These are phyloP conservation scores for Ceratopteris richardii DNA, from an alignment of 75 land plant species.

Conservation along the genomic window DNA sequence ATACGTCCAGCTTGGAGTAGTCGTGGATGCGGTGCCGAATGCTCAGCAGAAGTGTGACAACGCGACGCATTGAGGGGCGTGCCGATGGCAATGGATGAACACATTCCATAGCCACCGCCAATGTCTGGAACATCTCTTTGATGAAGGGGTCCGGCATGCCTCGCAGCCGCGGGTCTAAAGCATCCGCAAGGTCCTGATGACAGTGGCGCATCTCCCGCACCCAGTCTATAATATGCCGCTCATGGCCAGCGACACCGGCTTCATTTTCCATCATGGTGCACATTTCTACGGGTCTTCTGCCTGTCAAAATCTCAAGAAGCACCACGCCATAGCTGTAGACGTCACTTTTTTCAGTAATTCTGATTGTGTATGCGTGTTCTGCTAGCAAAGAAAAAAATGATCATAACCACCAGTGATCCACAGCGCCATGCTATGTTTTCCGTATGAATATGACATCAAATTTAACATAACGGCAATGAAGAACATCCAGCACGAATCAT, in stretches of 20 bases:
- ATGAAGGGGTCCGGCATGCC: constrained; percentile 28
- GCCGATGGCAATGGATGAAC: constrained; percentile 15
- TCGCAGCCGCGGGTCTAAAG: constrained; percentile 18
- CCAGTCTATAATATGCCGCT: constrained; percentile 9
- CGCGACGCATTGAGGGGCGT: constrained; percentile 26
- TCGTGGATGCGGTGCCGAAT: constrained; percentile 4
- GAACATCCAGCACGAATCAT: too few relatives aligned
- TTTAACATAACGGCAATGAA: too few relatives aligned
- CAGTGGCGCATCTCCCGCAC: constrained; percentile 13
- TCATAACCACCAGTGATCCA: too few relatives aligned
- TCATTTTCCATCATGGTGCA: too few relatives aligned
- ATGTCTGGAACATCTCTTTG: constrained; percentile 19
- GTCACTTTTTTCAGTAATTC: constrained; percentile 18
- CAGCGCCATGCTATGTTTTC: too few relatives aligned
- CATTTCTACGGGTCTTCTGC: constrained; percentile 4
- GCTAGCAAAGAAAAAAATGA: too few relatives aligned
- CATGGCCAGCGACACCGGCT: constrained; percentile 4
- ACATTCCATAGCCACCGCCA: constrained; percentile 21
- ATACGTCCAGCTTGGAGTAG: too few relatives aligned
- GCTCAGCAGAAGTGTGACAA: constrained; percentile 14
- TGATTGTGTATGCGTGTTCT: constrained; percentile 21
- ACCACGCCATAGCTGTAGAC: constrained; percentile 28
- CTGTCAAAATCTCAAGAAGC: constrained; percentile 21
- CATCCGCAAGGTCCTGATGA: constrained; percentile 5
- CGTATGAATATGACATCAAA: too few relatives aligned